These are phyloP conservation scores for Onygenales sp. DNA, from an alignment of 2,329 filamentous ascomycete genomes.

Conservation along the genomic window DNA sequence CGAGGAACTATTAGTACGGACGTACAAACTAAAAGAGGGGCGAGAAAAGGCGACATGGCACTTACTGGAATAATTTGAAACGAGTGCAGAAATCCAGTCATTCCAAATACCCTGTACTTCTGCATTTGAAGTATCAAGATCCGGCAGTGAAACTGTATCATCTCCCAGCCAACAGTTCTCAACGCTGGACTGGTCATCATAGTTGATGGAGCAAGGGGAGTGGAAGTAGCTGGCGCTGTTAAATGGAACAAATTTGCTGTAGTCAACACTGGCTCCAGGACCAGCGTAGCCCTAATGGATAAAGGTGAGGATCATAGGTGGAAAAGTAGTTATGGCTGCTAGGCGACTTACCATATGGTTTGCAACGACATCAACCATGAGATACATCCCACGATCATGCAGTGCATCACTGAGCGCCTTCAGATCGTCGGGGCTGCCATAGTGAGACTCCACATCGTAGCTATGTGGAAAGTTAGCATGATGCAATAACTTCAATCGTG, in stretches of 20 bases:
- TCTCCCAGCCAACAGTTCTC: conserved; percentile 47
- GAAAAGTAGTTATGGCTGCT: neutral
- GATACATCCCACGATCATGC: conserved; percentile 39
- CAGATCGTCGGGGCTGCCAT: conserved; percentile 39
- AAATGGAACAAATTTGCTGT: conserved; percentile 44
- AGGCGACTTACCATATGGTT: conserved; percentile 30
- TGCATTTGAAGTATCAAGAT: conserved; percentile 47
- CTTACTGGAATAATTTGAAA: conserved; percentile 53
- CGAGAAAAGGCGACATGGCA: neutral
- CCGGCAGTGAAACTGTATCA: conserved; percentile 47
- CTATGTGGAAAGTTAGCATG: neutral
- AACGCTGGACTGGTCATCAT: conserved; percentile 38
- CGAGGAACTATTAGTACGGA: neutral
- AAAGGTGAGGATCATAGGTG: neutral
- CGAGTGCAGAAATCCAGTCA: conserved; percentile 50
- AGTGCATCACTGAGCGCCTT: conserved; percentile 36
- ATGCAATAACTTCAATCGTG: neutral
- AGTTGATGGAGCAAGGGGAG: conserved; percentile 47
- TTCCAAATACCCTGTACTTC: conserved; percentile 43
- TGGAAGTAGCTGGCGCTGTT: conserved; percentile 54
- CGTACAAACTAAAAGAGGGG: neutral
- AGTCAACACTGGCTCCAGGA: conserved; percentile 44
- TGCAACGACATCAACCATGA: conserved; percentile 45
- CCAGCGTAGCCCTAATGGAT: conserved; percentile 24
- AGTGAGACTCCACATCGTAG: conserved; percentile 39